phyloP scores from a whole-genome alignment of 1,139 yeast species.

The Blastobotrys elegans region DNA sequence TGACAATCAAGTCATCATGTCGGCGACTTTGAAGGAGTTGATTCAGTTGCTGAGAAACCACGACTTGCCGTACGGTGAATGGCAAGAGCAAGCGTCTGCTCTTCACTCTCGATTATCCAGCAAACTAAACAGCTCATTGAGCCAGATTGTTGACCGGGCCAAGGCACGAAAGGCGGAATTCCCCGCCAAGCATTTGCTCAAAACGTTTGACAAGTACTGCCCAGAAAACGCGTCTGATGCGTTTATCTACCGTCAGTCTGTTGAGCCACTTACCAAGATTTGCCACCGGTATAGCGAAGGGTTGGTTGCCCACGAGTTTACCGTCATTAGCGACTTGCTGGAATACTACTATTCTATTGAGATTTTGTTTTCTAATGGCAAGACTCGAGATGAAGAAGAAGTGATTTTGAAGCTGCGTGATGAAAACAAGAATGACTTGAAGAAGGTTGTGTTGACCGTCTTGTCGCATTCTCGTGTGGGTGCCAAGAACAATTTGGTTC shows the following conservation, averaged over 20 bases:
- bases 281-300: conserved; percentile 72
- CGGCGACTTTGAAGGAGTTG: conserved; percentile 66
- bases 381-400: conserved; percentile 69
- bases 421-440: conserved; percentile 71
- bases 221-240: conserved; percentile 45
- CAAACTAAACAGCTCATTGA: conserved; percentile 64
- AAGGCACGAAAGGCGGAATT: conserved; percentile 71
- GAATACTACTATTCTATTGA: conserved; percentile 75
- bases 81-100: conserved; percentile 83
- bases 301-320: conserved; percentile 74
- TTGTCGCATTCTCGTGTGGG: conserved; percentile 91
- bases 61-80: conserved; percentile 87
- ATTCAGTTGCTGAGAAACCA: conserved; percentile 69
- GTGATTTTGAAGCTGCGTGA: conserved; percentile 83
- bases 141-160: conserved; percentile 53
- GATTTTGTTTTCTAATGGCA: conserved; percentile 60
- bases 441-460: conserved; percentile 64
- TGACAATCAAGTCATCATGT: conserved; percentile 94
- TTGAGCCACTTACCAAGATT: conserved; percentile 69
- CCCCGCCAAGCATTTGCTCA: conserved; percentile 82
- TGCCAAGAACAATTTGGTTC: conserved; percentile 82
- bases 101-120: conserved; percentile 84
- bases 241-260: conserved; percentile 46
- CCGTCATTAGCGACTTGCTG: conserved; percentile 64
- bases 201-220: conserved; percentile 52